Base-by-base conservation (phyloP, 495 filamentous ascomycete species). In the Schizothecium vesticola region DNA sequence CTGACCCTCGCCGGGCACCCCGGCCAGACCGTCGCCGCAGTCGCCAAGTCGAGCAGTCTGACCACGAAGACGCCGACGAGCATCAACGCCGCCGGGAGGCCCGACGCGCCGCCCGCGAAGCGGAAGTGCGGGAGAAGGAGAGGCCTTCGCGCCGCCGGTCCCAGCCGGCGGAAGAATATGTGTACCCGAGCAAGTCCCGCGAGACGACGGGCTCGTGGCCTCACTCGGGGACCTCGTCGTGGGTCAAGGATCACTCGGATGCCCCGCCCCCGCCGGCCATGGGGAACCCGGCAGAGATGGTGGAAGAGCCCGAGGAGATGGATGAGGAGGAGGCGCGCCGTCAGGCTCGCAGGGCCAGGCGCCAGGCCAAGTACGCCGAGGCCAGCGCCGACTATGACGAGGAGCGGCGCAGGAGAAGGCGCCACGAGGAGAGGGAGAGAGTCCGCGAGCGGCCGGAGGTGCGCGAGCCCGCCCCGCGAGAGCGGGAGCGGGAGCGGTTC, bases 211-310 rank as follows among this genome's bases (percentile, higher is more conserved):
- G 72, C 70, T 66, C 78, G 64, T 86, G 84, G 85, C 84, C 84
- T 6, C 84, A 85, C 67, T 84, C 82, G 43, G 84, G 84, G 16
- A 87, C 85, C 11, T 81, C 82, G 56, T 86, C 84, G 4, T 87
- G 85, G 85, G 85, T 86, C 12, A 85, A 86, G 73, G 85, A 87
- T n/a, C 84, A 86, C 70, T 84, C 83, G 1, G 85, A 87, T 64
- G 83, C 84, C 7, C 84, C 84, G 3, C 84, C 84, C 5, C 84
- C 85, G 23, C 83, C 83, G 1, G 79, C 78, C 7, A 73, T 73
- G 12, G 73, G 75, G 55, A 72, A 73, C 3, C 68, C 72, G 0
- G 70, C 72, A 6, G 73, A 58, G 33, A 56, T 65, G 24, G 79
- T 84, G 67, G 83, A 85, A n/a, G 80, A 82, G 43, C 43, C 43